Evolutionary conservation across 148 eudicot species (phyloP).

Genomic region (Gaultheria prostrata): DNA sequence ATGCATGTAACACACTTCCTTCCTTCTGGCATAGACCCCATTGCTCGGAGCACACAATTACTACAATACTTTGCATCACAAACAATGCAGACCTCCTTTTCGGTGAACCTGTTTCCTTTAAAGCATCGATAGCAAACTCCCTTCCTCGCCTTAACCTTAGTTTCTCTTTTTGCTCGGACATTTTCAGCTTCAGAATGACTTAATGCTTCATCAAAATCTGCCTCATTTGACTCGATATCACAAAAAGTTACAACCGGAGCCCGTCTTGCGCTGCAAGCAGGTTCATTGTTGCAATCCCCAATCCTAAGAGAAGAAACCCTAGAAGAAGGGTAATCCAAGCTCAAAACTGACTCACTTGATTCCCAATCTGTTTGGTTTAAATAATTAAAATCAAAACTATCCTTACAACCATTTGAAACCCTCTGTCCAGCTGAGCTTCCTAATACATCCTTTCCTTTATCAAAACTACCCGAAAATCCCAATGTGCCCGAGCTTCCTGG

Average conservation of each 20-base stretch:
- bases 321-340: conserved; percentile 78
- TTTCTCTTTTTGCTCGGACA: conserved; percentile 47
- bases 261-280: conserved; percentile 44
- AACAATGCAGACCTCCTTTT: conserved; percentile 90
- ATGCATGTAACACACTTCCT: conserved; percentile 94
- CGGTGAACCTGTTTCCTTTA: conserved; percentile 83
- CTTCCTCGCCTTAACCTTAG: conserved; percentile 52
- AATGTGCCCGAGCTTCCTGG: conserved; percentile 69
- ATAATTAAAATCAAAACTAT: conserved; percentile 46
- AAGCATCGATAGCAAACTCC: conserved; percentile 90
- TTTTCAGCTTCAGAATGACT: conserved; percentile 35
- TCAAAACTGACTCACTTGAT: conserved; percentile 69
- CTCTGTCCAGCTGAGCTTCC: conserved; percentile 42
- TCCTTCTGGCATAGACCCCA: conserved; percentile 99
- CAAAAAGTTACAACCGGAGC: conserved; percentile 58
- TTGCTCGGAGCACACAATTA: conserved; percentile 87
- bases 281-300: conserved; percentile 59
- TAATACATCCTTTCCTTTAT: conserved; percentile 60
- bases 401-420: conserved; percentile 51
- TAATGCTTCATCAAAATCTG: conserved; percentile 37
- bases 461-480: conserved; percentile 69
- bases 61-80: conserved; percentile 93
- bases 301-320: conserved; percentile 64
- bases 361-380: conserved; percentile 61
- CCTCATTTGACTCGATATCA: conserved; percentile 60